Base-by-base conservation (phyloP, 1,284 basidiomycete genomes). In the Cryptococcus wingfieldii region DNA sequence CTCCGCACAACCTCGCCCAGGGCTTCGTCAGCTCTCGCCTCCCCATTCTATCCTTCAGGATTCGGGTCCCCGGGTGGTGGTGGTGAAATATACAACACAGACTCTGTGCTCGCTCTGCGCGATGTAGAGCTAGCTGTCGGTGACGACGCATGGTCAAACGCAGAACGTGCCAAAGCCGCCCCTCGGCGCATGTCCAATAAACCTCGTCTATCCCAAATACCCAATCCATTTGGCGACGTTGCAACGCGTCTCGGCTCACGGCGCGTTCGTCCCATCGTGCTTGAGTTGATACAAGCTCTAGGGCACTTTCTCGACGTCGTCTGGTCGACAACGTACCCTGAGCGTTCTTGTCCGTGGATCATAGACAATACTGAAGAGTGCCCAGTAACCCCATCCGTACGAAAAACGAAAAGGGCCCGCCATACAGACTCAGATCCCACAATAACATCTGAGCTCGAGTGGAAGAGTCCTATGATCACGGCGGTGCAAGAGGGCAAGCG, bases 111-210 rank as follows among this genome's bases (percentile, higher is more conserved):
- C 16, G 68, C 63, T 2, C 51, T 75, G 23, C 64, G 63, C 5
- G 70, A 74, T 51, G 71, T 73, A 27, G 73, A 75, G 43, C 57
- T 75, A n/a, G 73, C 73, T 0, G 53, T 75, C 9, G 73, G 74
- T 45, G 65, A 69, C 14, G 62, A 59, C 2, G 55, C 64, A 16
- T 45, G 68, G 12, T 64, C 58, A 28, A 34, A 49, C 7, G 23
- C 54, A 3, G 51, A 57, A 39, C 52, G 58, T 42, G 45, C 50
- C n/a, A 54, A 42, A 31, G 8, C 27, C 2, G n/a, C 42, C 9
- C 47, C 56, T 9, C 52, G 68, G 14, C 44, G 64, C 16, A 54
- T 71, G 49, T 71, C 69, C 5, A 64, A 63, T 9, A 63, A 67
- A 16, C 66, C 71, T 3, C 56, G 71, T 5, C 43, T 72, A 27